These are phyloP conservation scores for Diatrype stigma DNA, from an alignment of 2,329 filamentous ascomycete genomes.

Conservation along the genomic window DNA sequence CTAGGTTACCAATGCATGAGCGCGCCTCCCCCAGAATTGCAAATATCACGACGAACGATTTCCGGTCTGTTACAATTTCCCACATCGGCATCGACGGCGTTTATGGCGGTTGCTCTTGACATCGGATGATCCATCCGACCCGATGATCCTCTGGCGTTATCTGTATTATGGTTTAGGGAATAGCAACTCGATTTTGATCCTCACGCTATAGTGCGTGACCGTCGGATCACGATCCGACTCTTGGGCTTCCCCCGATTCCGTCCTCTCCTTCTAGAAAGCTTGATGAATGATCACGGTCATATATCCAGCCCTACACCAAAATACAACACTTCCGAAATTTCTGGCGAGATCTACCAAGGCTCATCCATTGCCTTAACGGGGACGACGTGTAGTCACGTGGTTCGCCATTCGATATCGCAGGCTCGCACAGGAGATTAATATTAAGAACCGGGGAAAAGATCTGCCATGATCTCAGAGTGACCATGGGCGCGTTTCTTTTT, in stretches of 20 bases:
- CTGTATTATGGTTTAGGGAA: slow-evolving; percentile 25
- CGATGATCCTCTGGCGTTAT: slow-evolving; percentile 30
- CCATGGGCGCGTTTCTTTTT: slow-evolving; percentile 13
- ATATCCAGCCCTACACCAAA: background rate
- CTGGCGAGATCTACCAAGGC: slow-evolving; percentile 20
- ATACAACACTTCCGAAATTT: slow-evolving; percentile 15
- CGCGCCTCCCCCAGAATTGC: slow-evolving; percentile 13
- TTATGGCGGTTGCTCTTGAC: slow-evolving; percentile 28
- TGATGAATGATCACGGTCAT: slow-evolving; percentile 10
- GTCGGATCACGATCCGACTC: slow-evolving; percentile 16
- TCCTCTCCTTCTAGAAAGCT: slow-evolving; percentile 25
- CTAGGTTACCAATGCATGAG: slow-evolving; percentile 32
- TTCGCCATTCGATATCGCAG: slow-evolving; percentile 12
- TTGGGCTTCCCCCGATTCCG: slow-evolving; percentile 17
- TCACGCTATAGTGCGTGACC: slow-evolving; percentile 17
- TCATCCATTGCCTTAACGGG: slow-evolving; percentile 14
- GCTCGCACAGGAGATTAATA: slow-evolving; percentile 25
- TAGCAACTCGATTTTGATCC: slow-evolving; percentile 17
- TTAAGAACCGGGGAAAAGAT: slow-evolving; percentile 14
- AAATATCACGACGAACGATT: slow-evolving; percentile 29
- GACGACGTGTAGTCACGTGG: slow-evolving; percentile 8
- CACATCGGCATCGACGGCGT: slow-evolving; percentile 32
- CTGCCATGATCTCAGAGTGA: slow-evolving; percentile 9
- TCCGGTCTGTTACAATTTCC: slow-evolving; percentile 25
- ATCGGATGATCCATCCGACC: slow-evolving; percentile 26